phyloP scores from a whole-genome alignment of 176 grass and related monocot genomes.

The Oropetium thomaeum region DNA sequence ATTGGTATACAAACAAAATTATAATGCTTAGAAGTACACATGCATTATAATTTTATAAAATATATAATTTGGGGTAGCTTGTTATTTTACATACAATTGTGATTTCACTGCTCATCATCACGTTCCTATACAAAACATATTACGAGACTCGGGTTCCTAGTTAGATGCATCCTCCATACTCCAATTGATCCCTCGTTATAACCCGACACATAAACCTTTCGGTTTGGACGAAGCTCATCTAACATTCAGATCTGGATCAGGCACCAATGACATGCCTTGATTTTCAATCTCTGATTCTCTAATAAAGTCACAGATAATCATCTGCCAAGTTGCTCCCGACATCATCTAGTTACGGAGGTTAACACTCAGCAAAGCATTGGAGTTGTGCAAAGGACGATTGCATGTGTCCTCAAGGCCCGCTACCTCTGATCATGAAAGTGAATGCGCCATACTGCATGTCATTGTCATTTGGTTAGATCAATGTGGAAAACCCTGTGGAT shows the following conservation, averaged over 20 bases:
- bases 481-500: neutral
- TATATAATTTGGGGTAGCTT: neutral
- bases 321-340: constrained; percentile 1
- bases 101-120: neutral
- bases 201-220: neutral
- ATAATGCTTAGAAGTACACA: neutral
- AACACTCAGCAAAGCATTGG: neutral
- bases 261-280: neutral
- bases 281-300: neutral
- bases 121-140: neutral
- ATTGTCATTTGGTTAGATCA: neutral
- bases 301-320: neutral
- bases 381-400: neutral
- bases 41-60: neutral
- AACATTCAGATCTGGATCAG: constrained; percentile 8
- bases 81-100: neutral
- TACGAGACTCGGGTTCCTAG: neutral
- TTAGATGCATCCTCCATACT: neutral
- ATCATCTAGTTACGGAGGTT: neutral
- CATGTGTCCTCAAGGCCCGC: neutral
- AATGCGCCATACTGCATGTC: constrained; percentile 18
- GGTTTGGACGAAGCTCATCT: neutral
- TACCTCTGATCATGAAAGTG: neutral
- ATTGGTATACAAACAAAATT: neutral
- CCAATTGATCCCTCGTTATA: neutral